Evolutionary conservation across 805 yeast species (phyloP).

Genomic region (Blastobotrys peoriensis): DNA sequence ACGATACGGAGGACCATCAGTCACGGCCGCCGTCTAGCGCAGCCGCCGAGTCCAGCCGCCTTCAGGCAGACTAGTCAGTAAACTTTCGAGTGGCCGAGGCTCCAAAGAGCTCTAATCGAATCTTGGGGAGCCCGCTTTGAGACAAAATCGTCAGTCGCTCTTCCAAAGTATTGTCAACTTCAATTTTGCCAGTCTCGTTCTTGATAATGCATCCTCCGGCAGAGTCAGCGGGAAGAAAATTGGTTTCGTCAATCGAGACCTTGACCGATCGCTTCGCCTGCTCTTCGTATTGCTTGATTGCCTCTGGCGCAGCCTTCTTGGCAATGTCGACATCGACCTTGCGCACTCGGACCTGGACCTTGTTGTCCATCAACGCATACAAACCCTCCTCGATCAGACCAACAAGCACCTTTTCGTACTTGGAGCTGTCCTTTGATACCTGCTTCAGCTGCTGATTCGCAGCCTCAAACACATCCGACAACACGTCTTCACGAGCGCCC

Average conservation of each 20-base stretch:
- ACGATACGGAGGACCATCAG: too few species aligned
- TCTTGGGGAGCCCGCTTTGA: slow-evolving; percentile 84
- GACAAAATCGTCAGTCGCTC: slow-evolving; percentile 83
- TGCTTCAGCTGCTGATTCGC: slow-evolving; percentile 59
- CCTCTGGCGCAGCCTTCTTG: slow-evolving; percentile 54
- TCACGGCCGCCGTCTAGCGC: too few species aligned
- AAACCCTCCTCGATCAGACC: slow-evolving; percentile 71
- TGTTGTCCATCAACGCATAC: slow-evolving; percentile 65
- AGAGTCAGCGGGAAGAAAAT: slow-evolving; percentile 52
- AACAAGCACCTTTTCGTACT: slow-evolving; percentile 63
- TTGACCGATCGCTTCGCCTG: slow-evolving; percentile 53
- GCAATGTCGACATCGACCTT: slow-evolving; percentile 57
- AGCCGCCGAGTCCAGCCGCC: too few species aligned
- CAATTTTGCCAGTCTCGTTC: slow-evolving; percentile 74
- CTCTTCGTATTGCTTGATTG: slow-evolving; percentile 57
- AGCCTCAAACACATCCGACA: slow-evolving; percentile 65
- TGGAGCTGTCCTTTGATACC: slow-evolving; percentile 46
- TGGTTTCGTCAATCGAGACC: slow-evolving; percentile 49
- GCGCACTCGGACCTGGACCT: slow-evolving; percentile 59
- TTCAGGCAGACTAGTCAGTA: slow-evolving; percentile 82
- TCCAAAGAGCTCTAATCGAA: slow-evolving; percentile 76
- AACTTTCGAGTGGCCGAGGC: slow-evolving; percentile 79
- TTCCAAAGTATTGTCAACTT: slow-evolving; percentile 86
- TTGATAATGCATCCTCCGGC: slow-evolving; percentile 83
- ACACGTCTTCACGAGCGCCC: slow-evolving; percentile 74